A percentile compares a stretch with the other conserved stretches of the same genome.
Evolutionary conservation across 495 filamentous ascomycete species (phyloP).

Genomic region (Lophium mytilinum): DNA sequence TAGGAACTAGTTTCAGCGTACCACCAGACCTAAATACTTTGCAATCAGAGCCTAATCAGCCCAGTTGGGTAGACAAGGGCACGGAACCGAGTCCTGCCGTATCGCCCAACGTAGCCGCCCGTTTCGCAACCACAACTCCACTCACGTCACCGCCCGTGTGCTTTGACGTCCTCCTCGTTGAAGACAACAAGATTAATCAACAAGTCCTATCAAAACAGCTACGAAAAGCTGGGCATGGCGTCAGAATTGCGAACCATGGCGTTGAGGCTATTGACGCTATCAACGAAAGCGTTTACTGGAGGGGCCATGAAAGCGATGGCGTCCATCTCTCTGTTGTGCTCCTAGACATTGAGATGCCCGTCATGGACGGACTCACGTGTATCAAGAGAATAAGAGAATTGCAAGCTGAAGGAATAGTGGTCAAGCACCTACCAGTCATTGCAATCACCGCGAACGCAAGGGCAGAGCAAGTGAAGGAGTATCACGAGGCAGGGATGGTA

Average conservation of each 20-base stretch:
- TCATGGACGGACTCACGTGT: constrained; percentile 29
- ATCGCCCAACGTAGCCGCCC: too few relatives aligned
- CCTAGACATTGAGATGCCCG: constrained; percentile 33
- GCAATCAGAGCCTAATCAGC: too few relatives aligned
- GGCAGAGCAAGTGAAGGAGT: constrained; percentile 22
- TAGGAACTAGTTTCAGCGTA: too few relatives aligned
- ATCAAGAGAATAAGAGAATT: constrained; percentile 24
- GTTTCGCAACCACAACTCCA: too few relatives aligned
- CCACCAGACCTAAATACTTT: neutral
- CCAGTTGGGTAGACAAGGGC: too few relatives aligned
- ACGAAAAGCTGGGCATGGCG: constrained; percentile 14
- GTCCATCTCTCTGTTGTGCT: constrained; percentile 21
- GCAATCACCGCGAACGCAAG: constrained; percentile 33
- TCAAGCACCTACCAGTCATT: constrained; percentile 22
- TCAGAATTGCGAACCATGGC: constrained; percentile 29
- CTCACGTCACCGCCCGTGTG: neutral
- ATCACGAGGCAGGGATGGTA: constrained; percentile 25
- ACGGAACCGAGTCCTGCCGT: too few relatives aligned
- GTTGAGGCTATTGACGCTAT: constrained; percentile 23
- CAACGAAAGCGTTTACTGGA: constrained; percentile 7
- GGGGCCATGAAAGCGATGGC: neutral
- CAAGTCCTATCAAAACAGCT: constrained; percentile 26
- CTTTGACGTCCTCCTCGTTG: constrained; percentile 24
- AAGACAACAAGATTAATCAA: constrained; percentile 33
- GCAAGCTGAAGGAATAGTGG: constrained; percentile 17